Evolutionary conservation across 768 basidiomycete species (phyloP), one percentile per base, ranked within the genome.

Genomic region (Asterophora parasitica): DNA sequence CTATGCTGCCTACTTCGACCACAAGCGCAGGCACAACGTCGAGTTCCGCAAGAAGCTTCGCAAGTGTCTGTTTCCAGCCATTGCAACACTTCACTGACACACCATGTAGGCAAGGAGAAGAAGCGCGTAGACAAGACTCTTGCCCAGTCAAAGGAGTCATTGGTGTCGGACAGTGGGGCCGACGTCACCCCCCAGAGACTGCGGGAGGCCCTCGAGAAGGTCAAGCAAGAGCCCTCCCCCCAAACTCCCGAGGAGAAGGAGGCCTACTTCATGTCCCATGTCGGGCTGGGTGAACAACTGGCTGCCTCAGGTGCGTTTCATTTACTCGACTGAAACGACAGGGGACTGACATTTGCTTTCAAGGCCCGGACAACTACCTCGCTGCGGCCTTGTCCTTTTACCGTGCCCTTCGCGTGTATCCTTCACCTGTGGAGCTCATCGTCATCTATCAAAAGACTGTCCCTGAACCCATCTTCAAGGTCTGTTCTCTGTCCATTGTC

Each of bases 1-100:
- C 17, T 98, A 97, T 65, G 92, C 88, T 26, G 76, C 81, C 45
- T 97, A 92, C 70, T 99, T 97, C 60, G 96, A 99, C 75, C 84
- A 95, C 73, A 89, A 80, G 72, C 84, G 96, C 43, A 80, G 94
- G 61, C 90, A 88, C 63, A 92, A 96, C 62, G 67, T 73, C 35
- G 75, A 77, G 12, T 99, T 99, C 78, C 82, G 96, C 64, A 92
- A 82, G 71, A 83, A 81, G 63, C 78, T 98, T 49, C 82, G 93
- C 88, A 67, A 56, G 90, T 78, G 49, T 50, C 27, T 37, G 41
- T 53, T 44, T 60, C 52, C 30, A 38, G n/a, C 39, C 33, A 40
- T 44, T 16, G 23, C 45, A 41, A 19, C 33, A 23, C 44, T 27
- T 30, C 38, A 48, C 56, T 59, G 45, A 60, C 50, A n/a, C 16